Percentiles rank a stretch among this genome's conserved stretches.
Evolutionary conservation across 495 filamentous ascomycete genomes (phyloP).

Genomic region (Podospora fimiseda): DNA sequence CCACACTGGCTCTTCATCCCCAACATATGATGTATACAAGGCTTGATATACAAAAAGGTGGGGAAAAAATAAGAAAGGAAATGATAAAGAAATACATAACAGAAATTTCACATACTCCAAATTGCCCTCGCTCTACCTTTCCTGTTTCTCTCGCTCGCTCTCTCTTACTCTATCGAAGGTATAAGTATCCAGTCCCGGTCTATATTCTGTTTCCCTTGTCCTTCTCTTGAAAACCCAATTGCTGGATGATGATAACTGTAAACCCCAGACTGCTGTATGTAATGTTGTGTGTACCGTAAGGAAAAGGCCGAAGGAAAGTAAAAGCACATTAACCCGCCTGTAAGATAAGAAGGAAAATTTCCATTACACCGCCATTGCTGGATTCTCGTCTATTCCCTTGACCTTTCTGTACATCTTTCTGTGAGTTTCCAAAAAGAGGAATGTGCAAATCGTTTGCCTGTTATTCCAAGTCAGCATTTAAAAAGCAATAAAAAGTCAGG

Average conservation of each 20-base stretch:
- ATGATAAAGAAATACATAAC: not conserved
- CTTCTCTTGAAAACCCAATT: not conserved
- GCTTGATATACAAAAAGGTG: not conserved
- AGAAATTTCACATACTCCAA: no score
- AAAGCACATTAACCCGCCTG: not conserved
- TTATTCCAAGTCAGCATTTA: slow-evolving; percentile 4
- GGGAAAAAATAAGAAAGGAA: not conserved
- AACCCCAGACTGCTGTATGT: not conserved
- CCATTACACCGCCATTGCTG: slow-evolving; percentile 7
- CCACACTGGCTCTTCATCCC: no score
- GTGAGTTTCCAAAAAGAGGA: slow-evolving; percentile 90
- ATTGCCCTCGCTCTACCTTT: no score
- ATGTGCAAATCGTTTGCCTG: slow-evolving; percentile 89
- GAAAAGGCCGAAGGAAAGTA: not conserved
- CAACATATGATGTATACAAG: not conserved
- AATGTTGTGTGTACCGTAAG: not conserved
- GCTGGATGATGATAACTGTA: no score
- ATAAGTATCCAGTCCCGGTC: not conserved
- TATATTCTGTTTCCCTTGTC: not conserved
- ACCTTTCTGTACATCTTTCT: slow-evolving; percentile 59
- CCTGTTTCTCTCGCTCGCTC: no score
- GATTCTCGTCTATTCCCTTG: slow-evolving; percentile 36
- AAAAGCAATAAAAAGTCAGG: not conserved
- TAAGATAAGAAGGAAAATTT: not conserved
- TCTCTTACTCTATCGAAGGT: not conserved